Conservation (phyloP, 441 rosid genomes). For the Francoa sonchifolia region DNA sequence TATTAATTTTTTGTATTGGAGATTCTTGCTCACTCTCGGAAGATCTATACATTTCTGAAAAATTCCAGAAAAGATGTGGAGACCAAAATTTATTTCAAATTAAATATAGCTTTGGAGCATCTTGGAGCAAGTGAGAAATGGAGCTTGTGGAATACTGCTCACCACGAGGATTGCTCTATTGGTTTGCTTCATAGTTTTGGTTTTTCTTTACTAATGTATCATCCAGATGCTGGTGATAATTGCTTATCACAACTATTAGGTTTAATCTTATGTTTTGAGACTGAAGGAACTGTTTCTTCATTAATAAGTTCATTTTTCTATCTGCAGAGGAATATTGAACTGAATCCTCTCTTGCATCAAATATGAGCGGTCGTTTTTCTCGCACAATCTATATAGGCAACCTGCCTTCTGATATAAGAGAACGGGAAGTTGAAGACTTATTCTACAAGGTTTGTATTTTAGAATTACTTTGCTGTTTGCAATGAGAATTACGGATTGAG, state of each 20-base stretch:
- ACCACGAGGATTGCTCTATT: conserved; percentile 82
- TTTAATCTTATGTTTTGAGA: conserved; percentile 10
- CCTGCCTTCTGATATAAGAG: conserved; percentile 80
- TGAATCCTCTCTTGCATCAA: conserved; percentile 13
- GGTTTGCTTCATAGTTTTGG: conserved; percentile 23
- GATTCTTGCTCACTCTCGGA: conserved; percentile 66
- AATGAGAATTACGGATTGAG: too few relatives aligned
- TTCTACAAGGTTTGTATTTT: conserved; percentile 66
- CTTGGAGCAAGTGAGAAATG: conserved; percentile 80
- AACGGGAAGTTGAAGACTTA: conserved; percentile 78
- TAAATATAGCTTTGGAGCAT: conserved; percentile 83
- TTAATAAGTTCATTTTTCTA: conserved; percentile 16
- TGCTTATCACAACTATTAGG: conserved; percentile 16
- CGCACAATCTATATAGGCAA: conserved; percentile 93
- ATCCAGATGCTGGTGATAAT: conserved; percentile 15
- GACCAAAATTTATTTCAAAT: conserved; percentile 46
- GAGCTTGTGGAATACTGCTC: conserved; percentile 97
- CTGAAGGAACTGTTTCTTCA: conserved; percentile 10
- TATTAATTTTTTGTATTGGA: conserved; percentile 49
- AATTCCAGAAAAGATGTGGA: conserved; percentile 49
- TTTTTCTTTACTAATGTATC: conserved; percentile 4
- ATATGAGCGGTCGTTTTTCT: conserved; percentile 95
- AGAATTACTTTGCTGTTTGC: background rate
- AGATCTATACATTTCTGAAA: conserved; percentile 50
- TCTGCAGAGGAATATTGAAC: conserved; percentile 30